Base-by-base conservation (phyloP, 2,329 filamentous ascomycete genomes). In the Aspergillus alliaceus region DNA sequence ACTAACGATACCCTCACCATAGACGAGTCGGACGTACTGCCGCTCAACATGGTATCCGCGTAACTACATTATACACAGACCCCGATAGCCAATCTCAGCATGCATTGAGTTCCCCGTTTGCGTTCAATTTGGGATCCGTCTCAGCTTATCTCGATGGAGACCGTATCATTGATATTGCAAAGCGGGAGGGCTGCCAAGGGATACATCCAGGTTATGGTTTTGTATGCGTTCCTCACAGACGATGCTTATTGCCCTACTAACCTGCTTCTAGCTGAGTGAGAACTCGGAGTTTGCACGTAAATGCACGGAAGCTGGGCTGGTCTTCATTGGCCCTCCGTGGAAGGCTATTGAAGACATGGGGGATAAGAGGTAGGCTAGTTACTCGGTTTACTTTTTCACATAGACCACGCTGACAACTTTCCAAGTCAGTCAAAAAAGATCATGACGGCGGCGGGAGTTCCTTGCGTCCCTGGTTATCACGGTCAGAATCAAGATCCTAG, bases 181-280 rank as follows among this genome's bases (percentile, higher is more conserved):
- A 93, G 77, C 82, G 89, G 67, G 86, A 93, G 69, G 90, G 90
- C 42, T 97, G 96, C 68, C 86, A 93, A 72, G 93, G 91, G 4
- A 88, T 99, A 64, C 95, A 99, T 75, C 95, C 95, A 0, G 95
- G 95, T 24, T 99, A 99, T 78, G 95, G 95, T 42, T 99, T 88
- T 72, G 80, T 85, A 75, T 63, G 79, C 66, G 34, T 60, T 44
- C 8, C 18, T n/a, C 3, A 40, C 15, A 15, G 15, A 40, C 15
- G 32, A 18, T 9, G 8, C n/a, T 9, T 27, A 37, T 20, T 24
- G 14, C 11, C 34, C 29, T 54, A 47, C 54, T 60, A 29, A 62
- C 42, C 6, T 35, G 18, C 31, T 8, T 47, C 6, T 59, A 80
- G 78, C 79, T 98, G 63, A 96, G 90, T 60, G 95, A 99, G 78